A percentile compares a stretch with the other conserved stretches of the same genome.
These are phyloP conservation scores for Apiotrichum brassicae DNA, from an alignment of 1,284 basidiomycete genomes.

Conservation along the genomic window DNA sequence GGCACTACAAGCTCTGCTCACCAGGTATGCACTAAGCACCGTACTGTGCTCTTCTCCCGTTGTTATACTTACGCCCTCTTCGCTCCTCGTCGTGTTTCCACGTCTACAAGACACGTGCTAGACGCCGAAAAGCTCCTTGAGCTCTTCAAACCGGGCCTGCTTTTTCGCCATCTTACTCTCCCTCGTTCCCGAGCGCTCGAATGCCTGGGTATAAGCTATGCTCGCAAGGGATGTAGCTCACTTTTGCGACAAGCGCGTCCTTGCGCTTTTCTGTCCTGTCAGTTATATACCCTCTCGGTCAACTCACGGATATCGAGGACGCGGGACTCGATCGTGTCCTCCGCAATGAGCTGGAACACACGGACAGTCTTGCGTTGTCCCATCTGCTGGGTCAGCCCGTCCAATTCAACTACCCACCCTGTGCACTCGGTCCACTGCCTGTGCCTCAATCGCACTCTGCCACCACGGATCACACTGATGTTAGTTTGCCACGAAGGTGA, in stretches of 20 bases:
- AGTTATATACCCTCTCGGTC: background rate
- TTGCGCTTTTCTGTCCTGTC: constrained; percentile 35
- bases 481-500: constrained; percentile 25
- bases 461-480: constrained; percentile 57
- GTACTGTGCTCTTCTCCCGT: too few relatives aligned
- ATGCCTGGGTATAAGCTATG: constrained; percentile 24
- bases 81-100: too few relatives aligned
- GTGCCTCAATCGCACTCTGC: constrained; percentile 77
- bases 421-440: constrained; percentile 77
- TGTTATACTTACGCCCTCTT: too few relatives aligned
- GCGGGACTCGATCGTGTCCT: constrained; percentile 77
- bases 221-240: background rate
- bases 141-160: constrained; percentile 39
- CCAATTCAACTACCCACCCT: constrained; percentile 46
- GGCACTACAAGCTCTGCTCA: too few relatives aligned
- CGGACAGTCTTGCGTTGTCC: constrained; percentile 73
- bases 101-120: background rate
- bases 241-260: constrained; percentile 37
- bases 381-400: constrained; percentile 47
- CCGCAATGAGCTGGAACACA: constrained; percentile 80
- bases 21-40: too few relatives aligned
- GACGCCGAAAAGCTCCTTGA: constrained; percentile 40
- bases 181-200: constrained; percentile 34
- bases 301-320: constrained; percentile 75
- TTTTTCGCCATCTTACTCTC: constrained; percentile 31